Evolutionary conservation across 805 yeast genomes (phyloP).

Genomic region (Myxozyma lipomycoides): DNA sequence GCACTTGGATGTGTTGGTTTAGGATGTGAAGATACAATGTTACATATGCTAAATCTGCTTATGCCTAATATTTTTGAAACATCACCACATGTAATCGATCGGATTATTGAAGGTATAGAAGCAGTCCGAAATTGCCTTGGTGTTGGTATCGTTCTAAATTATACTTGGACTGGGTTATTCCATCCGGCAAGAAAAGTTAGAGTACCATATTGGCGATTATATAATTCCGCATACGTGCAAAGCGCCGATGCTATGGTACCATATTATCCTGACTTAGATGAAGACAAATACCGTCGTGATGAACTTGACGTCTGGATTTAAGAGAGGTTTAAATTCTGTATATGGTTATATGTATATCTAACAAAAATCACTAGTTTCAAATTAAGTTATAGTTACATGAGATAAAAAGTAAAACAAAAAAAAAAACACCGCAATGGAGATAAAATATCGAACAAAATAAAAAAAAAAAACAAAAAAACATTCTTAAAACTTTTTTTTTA

Average conservation of each 20-base stretch:
- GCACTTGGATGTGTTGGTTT: slow-evolving; percentile 73
- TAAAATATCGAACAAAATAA: not conserved
- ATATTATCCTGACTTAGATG: slow-evolving; percentile 61
- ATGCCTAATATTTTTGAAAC: slow-evolving; percentile 90
- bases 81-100: slow-evolving; percentile 86
- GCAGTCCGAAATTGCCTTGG: slow-evolving; percentile 72
- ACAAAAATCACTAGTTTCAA: not conserved
- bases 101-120: slow-evolving; percentile 77
- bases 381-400: not conserved
- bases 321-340: not conserved
- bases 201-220: slow-evolving; percentile 77
- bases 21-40: slow-evolving; percentile 75
- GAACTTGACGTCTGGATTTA: slow-evolving; percentile 50
- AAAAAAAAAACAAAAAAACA: not conserved
- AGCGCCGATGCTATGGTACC: slow-evolving; percentile 76
- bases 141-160: slow-evolving; percentile 65
- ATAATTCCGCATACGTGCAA: slow-evolving; percentile 71
- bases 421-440: not conserved
- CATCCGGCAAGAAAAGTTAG: slow-evolving; percentile 92
- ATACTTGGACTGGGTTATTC: slow-evolving; percentile 82
- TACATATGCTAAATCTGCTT: slow-evolving; percentile 74
- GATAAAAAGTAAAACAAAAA: not conserved
- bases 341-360: not conserved
- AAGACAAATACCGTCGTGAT: slow-evolving; percentile 40
- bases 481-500: slow-evolving; percentile 29